These are phyloP conservation scores for Cokeromyces recurvatus DNA, from an alignment of 371 early-diverging fungal species.

Conservation along the genomic window DNA sequence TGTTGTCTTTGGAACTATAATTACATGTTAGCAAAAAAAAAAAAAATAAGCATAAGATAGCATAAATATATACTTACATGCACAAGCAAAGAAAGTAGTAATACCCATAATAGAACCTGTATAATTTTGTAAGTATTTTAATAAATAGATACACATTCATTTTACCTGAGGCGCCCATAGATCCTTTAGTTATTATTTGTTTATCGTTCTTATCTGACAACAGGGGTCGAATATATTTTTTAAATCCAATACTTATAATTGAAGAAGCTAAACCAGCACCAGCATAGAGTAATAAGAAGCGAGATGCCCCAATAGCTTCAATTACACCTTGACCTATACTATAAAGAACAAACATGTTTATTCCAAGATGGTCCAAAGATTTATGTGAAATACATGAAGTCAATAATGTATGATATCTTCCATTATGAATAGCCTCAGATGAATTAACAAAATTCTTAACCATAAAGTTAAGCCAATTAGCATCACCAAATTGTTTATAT, in stretches of 20 bases:
- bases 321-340: conserved; percentile 42
- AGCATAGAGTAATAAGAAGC: conserved; percentile 38
- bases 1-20: conserved; percentile 42
- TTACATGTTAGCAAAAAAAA: too few relatives aligned
- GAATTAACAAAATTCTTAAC: conserved; percentile 37
- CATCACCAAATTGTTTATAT: conserved; percentile 43
- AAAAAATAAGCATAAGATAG: too few relatives aligned
- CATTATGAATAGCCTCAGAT: conserved; percentile 27
- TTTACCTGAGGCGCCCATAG: conserved; percentile 46
- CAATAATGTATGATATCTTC: conserved; percentile 45
- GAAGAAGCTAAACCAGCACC: conserved; percentile 33
- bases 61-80: conserved; percentile 25
- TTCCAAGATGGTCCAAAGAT: conserved; percentile 40
- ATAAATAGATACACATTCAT: too few relatives aligned
- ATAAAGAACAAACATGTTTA: conserved; percentile 52
- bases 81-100: conserved; percentile 43
- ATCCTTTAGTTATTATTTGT: conserved; percentile 8
- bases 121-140: too few relatives aligned
- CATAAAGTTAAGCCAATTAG: conserved; percentile 42
- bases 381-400: conserved; percentile 50
- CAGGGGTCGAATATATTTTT: conserved; percentile 29
- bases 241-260: conserved; percentile 22
- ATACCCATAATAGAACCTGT: conserved; percentile 41
- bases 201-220: too few relatives aligned
- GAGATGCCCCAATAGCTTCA: conserved; percentile 34